Conservation (phyloP, 2,329 filamentous ascomycete genomes). For the Exophiala sp. region DNA sequence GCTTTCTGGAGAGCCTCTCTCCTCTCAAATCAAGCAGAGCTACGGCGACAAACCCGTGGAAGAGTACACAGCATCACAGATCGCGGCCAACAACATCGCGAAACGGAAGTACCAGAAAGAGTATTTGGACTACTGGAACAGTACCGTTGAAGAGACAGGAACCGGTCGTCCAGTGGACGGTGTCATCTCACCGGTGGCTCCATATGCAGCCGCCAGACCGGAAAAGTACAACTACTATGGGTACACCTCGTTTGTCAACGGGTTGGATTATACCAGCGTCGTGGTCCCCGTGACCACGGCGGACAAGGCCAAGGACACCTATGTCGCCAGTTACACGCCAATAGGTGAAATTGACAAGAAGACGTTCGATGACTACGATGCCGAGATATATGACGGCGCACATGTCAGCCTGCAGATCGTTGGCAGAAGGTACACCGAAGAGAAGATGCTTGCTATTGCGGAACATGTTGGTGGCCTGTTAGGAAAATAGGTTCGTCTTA, state of each 20-base stretch:
- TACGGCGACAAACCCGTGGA: slow-evolving; percentile 33
- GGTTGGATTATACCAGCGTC: slow-evolving; percentile 40
- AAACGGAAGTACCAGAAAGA: slow-evolving; percentile 52
- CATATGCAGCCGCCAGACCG: slow-evolving; percentile 40
- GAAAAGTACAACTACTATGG: slow-evolving; percentile 38
- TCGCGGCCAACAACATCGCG: slow-evolving; percentile 47
- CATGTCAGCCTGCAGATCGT: slow-evolving; percentile 47
- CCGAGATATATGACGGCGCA: slow-evolving; percentile 45
- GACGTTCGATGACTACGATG: slow-evolving; percentile 47
- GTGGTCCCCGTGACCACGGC: slow-evolving; percentile 44
- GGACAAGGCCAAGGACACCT: slow-evolving; percentile 38
- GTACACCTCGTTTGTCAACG: slow-evolving; percentile 36
- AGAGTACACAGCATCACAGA: slow-evolving; percentile 39
- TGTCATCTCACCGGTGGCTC: slow-evolving; percentile 40
- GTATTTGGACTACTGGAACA: slow-evolving; percentile 62
- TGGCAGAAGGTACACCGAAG: slow-evolving; percentile 47
- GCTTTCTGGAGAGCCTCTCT: slow-evolving; percentile 51
- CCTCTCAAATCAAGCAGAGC: slow-evolving; percentile 38
- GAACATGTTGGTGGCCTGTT: slow-evolving; percentile 35
- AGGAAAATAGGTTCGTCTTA: slow-evolving; percentile 24
- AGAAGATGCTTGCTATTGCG: slow-evolving; percentile 45
- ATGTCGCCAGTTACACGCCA: slow-evolving; percentile 35
- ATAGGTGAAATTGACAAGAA: slow-evolving; percentile 40
- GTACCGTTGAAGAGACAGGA: slow-evolving; percentile 46
- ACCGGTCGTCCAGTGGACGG: slow-evolving; percentile 51